Evolutionary conservation across 2,329 filamentous ascomycete species (phyloP).

Genomic region (Botrytis pseudocinerea): DNA sequence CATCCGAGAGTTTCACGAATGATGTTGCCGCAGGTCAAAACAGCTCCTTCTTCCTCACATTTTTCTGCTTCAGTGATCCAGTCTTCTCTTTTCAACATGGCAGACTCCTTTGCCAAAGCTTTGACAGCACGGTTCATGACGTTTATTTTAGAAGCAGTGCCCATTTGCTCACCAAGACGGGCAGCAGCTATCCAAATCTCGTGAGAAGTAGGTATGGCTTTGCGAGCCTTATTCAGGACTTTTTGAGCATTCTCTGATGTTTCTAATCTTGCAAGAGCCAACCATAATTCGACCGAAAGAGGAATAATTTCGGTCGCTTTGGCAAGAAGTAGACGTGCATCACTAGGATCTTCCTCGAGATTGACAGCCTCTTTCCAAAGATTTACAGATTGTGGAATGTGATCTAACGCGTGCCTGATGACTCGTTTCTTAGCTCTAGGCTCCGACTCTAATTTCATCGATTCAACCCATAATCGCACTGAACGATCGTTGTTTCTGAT

Average conservation of each 20-base stretch:
- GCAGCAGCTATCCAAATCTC: constrained; percentile 97
- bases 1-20: constrained; percentile 91
- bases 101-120: constrained; percentile 82
- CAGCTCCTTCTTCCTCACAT: constrained; percentile 88
- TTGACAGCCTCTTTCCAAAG: constrained; percentile 99
- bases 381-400: constrained; percentile 89
- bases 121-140: constrained; percentile 95
- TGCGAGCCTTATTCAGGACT: constrained; percentile 91
- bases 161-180: constrained; percentile 83
- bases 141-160: constrained; percentile 75
- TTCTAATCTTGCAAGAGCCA: constrained; percentile 87
- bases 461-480: constrained; percentile 89
- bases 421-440: constrained; percentile 87
- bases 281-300: constrained; percentile 89
- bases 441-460: constrained; percentile 87
- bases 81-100: constrained; percentile 96
- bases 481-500: constrained; percentile 90
- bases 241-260: constrained; percentile 89
- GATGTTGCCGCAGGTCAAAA: constrained; percentile 84
- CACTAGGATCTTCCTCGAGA: constrained; percentile 83
- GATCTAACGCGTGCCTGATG: constrained; percentile 84
- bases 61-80: constrained; percentile 95
- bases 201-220: constrained; percentile 87
- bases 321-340: constrained; percentile 84
- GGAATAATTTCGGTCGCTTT: constrained; percentile 97